Conservation (phyloP, 2,329 filamentous ascomycete species). For the Trichophyton rubrum region DNA sequence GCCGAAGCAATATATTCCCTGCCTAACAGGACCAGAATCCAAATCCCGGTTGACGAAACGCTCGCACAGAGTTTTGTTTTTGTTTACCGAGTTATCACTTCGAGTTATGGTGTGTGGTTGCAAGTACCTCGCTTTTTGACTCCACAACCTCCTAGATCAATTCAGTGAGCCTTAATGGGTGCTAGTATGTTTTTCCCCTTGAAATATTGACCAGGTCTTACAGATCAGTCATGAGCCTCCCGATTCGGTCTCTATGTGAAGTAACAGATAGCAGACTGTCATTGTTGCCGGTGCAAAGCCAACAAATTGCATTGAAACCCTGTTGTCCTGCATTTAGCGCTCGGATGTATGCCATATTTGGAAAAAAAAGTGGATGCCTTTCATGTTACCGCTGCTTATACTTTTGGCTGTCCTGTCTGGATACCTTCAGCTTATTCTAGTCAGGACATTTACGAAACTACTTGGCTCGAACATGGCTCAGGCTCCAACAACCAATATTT, state of each 20-base stretch:
- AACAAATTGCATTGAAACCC: background rate
- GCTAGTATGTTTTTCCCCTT: background rate
- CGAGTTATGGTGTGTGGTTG: background rate
- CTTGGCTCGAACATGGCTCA: background rate
- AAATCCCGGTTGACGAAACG: background rate
- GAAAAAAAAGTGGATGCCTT: background rate
- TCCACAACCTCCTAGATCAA: too few species aligned
- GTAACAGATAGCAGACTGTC: background rate
- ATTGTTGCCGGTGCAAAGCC: background rate
- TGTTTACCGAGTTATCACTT: background rate
- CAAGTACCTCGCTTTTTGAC: background rate
- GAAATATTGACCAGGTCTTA: background rate
- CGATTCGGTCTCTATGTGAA: background rate
- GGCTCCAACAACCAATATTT: background rate
- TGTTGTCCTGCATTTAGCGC: background rate
- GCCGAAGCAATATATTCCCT: background rate
- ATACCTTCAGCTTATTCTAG: background rate
- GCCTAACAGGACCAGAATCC: background rate
- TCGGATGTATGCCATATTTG: background rate
- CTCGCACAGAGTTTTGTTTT: background rate
- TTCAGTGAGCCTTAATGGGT: background rate
- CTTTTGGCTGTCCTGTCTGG: background rate
- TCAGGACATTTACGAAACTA: background rate
- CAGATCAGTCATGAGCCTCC: background rate
- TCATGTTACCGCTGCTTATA: background rate